A percentile compares a stretch with the other conserved stretches of the same genome.
These are phyloP conservation scores for Pneumocystis canis DNA, from an alignment of 1,139 yeast species.

Conservation along the genomic window DNA sequence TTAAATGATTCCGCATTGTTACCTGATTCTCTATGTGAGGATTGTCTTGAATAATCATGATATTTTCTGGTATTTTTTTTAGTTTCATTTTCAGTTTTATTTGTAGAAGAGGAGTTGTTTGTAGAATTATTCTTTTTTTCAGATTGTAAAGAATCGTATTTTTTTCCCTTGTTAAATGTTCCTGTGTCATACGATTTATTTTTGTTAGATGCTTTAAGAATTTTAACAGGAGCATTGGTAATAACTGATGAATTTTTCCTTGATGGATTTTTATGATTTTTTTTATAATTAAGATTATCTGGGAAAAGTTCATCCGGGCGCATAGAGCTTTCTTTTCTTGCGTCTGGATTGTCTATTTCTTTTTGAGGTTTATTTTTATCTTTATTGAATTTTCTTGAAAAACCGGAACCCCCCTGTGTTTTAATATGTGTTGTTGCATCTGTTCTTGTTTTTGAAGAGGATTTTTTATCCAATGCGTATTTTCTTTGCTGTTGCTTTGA, in stretches of 20 bases:
- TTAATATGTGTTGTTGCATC: not conserved
- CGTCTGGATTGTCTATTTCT: not conserved
- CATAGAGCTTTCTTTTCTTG: not conserved
- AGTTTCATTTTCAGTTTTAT: not conserved
- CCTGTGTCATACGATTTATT: not conserved
- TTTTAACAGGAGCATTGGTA: not conserved
- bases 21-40: not conserved
- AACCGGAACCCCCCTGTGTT: not conserved
- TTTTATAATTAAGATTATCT: not conserved
- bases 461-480: not conserved
- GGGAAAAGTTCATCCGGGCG: not conserved
- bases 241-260: not conserved
- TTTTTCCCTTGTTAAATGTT: not conserved
- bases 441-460: not conserved
- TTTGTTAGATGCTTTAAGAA: not conserved
- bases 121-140: not conserved
- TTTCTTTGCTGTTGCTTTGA: not conserved
- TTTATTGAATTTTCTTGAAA: not conserved
- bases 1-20: not conserved
- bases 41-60: not conserved
- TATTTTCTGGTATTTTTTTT: not conserved
- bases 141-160: not conserved
- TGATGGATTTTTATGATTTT: not conserved
- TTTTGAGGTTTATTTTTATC: not conserved
- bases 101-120: not conserved